These are phyloP conservation scores for Termitomyces sp. DNA, from an alignment of 768 basidiomycete species.

Conservation along the genomic window DNA sequence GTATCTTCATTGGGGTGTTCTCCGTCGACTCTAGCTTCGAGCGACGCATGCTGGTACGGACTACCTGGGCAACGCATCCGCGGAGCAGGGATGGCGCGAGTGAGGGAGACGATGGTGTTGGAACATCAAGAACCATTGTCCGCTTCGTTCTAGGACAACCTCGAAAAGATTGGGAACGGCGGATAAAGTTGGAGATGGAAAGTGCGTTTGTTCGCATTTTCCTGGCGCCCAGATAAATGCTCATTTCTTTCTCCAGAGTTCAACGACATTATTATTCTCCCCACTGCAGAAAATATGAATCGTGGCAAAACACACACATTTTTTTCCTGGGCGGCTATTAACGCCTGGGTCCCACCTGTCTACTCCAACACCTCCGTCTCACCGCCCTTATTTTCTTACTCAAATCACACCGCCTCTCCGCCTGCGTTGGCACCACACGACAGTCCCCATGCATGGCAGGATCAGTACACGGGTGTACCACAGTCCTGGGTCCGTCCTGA, in stretches of 20 bases:
- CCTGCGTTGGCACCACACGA: slow-evolving; percentile 72
- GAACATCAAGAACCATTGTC: slow-evolving; percentile 81
- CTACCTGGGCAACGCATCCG: slow-evolving; percentile 84
- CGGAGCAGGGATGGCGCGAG: slow-evolving; percentile 75
- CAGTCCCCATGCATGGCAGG: slow-evolving; percentile 52
- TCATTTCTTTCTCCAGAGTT: slow-evolving; percentile 46
- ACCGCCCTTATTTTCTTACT: slow-evolving; percentile 61
- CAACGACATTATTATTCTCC: slow-evolving; percentile 83
- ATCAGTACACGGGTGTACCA: slow-evolving; percentile 37
- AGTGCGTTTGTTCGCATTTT: slow-evolving; percentile 42
- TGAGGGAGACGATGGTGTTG: slow-evolving; percentile 60
- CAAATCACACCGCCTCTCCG: slow-evolving; percentile 49
- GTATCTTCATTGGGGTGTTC: slow-evolving; percentile 87
- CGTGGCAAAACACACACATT: slow-evolving; percentile 87
- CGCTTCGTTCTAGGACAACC: slow-evolving; percentile 90
- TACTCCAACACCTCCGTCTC: slow-evolving; percentile 45
- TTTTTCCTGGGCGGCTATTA: slow-evolving; percentile 89
- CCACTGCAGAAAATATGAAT: slow-evolving; percentile 94
- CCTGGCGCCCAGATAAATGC: background rate
- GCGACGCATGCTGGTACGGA: slow-evolving; percentile 81
- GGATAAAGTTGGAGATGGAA: slow-evolving; percentile 86
- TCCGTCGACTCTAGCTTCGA: slow-evolving; percentile 83
- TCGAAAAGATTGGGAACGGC: slow-evolving; percentile 70
- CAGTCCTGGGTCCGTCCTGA: slow-evolving; percentile 82
- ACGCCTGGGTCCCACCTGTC: slow-evolving; percentile 87